phyloP scores from a whole-genome alignment of 768 basidiomycete species.

The Tubosaeta sp. region DNA sequence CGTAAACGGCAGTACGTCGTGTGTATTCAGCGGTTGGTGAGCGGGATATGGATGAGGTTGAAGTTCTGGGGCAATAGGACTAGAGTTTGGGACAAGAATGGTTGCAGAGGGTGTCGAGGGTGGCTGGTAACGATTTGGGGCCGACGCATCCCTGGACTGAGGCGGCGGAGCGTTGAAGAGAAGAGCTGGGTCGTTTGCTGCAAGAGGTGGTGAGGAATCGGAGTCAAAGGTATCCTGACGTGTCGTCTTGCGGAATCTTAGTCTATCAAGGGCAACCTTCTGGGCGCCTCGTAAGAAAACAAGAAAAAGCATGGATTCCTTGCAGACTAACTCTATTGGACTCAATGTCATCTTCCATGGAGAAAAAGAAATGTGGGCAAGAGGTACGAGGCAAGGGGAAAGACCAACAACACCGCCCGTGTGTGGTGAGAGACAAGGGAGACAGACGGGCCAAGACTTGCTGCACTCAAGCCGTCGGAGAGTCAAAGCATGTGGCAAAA shows the following conservation, averaged over 20 bases:
- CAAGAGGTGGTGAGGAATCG: conserved; percentile 47
- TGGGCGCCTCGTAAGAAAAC: conserved; percentile 36
- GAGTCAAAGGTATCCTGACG: conserved; percentile 27
- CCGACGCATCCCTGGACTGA: conserved; percentile 77
- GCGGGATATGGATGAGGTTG: conserved; percentile 37
- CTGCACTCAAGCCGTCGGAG: conserved; percentile 44
- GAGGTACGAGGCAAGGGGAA: conserved; percentile 11
- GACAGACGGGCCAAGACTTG: conserved; percentile 27
- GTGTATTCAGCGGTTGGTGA: conserved; percentile 31
- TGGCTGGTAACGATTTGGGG: conserved; percentile 57
- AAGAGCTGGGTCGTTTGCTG: conserved; percentile 56
- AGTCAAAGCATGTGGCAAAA: conserved; percentile 49
- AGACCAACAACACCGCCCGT: conserved; percentile 12
- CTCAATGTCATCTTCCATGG: conserved; percentile 42
- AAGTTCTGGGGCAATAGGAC: conserved; percentile 48
- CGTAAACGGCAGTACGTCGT: conserved; percentile 43
- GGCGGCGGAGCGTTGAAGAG: conserved; percentile 39
- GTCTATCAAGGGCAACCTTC: conserved; percentile 43
- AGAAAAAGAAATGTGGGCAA: conserved; percentile 21
- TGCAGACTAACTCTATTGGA: conserved; percentile 47
- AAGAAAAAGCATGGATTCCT: conserved; percentile 22
- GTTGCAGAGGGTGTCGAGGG: conserved; percentile 43
- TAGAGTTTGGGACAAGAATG: conserved; percentile 75
- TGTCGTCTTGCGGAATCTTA: conserved; percentile 44
- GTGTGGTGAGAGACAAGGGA: conserved; percentile 21